Evolutionary conservation across 192 early-diverging fungal genomes (phyloP).

Genomic region (Helicostylum pulchrum): DNA sequence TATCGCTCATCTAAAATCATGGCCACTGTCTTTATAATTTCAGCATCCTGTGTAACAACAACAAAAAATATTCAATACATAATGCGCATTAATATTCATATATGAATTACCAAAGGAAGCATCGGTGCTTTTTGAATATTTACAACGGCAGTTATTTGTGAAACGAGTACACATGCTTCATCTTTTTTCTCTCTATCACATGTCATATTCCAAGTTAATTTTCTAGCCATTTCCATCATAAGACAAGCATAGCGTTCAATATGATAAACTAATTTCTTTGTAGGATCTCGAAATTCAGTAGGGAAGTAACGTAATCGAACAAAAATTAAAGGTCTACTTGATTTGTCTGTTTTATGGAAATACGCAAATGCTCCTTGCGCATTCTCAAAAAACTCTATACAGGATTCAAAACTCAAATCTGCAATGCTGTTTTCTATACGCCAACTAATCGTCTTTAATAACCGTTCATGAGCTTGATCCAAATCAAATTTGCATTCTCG

Average conservation of each 20-base stretch:
- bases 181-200: slow-evolving; percentile 13
- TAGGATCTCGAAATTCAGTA: slow-evolving; percentile 6
- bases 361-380: slow-evolving; percentile 24
- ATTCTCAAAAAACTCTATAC: slow-evolving; percentile 23
- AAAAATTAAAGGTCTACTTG: slow-evolving; percentile 29
- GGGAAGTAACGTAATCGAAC: slow-evolving; percentile 33
- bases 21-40: slow-evolving; percentile 19
- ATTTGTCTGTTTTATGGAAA: slow-evolving; percentile 35
- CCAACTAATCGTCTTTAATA: slow-evolving; percentile 37
- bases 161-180: slow-evolving; percentile 13
- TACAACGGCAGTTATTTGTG: slow-evolving; percentile 22
- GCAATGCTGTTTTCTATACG: slow-evolving; percentile 31
- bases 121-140: slow-evolving; percentile 31
- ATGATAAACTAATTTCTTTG: slow-evolving; percentile 12
- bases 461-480: slow-evolving; percentile 14
- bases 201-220: slow-evolving; percentile 33
- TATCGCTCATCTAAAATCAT: slow-evolving; percentile 26
- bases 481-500: slow-evolving; percentile 24
- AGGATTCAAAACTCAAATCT: slow-evolving; percentile 10
- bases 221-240: slow-evolving; percentile 38
- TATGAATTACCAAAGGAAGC: slow-evolving; percentile 19
- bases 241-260: slow-evolving; percentile 36
- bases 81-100: neutral
- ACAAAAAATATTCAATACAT: neutral
- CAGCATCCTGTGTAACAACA: slow-evolving; percentile 13